phyloP scores from a whole-genome alignment of 2,329 filamentous ascomycete genomes.

The Pseudogymnoascus sp. region DNA sequence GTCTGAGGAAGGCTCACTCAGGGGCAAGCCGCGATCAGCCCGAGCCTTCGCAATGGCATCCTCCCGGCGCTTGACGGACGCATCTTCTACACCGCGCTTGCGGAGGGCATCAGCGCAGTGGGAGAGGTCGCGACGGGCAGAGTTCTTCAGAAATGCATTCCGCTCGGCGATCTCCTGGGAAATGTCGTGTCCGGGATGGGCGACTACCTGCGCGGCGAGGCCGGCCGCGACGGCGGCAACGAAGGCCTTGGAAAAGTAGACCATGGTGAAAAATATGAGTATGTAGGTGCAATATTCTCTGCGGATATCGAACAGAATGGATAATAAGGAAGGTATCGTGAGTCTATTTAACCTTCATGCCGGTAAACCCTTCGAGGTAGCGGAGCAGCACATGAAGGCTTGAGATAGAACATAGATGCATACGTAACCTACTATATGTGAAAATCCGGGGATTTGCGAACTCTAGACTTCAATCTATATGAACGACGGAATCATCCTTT shows the following conservation, averaged over 20 bases:
- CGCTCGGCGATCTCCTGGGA: constrained; percentile 27
- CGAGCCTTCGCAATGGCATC: neutral
- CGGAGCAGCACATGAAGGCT: neutral
- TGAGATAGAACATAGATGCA: neutral
- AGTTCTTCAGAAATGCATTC: constrained; percentile 4
- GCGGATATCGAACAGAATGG: neutral
- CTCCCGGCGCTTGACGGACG: neutral
- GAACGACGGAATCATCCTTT: neutral
- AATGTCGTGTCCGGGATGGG: constrained; percentile 32
- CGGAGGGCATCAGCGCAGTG: constrained; percentile 31
- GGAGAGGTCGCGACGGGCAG: constrained; percentile 20
- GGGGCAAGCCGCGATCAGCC: neutral
- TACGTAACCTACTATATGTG: constrained; percentile 2
- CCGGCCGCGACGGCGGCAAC: neutral
- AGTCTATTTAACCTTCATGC: neutral
- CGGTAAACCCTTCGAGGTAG: neutral
- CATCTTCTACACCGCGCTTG: constrained; percentile 25
- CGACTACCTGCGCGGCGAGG: constrained; percentile 15
- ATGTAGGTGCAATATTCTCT: neutral
- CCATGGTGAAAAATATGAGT: neutral
- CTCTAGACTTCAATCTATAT: neutral
- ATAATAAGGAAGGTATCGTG: neutral
- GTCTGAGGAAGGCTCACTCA: neutral
- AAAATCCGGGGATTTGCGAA: neutral
- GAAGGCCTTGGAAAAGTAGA: neutral